Conservation (phyloP, 345 rosid genomes). For the Rhodomyrtus tomentosa region DNA sequence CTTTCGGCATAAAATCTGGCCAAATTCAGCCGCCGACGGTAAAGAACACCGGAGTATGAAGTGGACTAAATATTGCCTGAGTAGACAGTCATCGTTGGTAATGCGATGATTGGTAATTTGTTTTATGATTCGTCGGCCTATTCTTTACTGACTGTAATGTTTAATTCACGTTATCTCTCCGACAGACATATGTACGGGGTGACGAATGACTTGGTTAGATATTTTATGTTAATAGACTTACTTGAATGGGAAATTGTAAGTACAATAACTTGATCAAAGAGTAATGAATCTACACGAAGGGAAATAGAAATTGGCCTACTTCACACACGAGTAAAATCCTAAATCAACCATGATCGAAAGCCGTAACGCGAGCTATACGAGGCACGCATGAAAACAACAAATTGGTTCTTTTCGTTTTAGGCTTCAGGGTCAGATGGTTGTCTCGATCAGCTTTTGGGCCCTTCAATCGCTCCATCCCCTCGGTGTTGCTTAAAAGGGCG, state of each 20-base stretch:
- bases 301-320: neutral
- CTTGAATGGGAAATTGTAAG: neutral
- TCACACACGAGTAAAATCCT: neutral
- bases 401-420: neutral
- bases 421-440: neutral
- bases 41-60: neutral
- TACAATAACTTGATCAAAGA: neutral
- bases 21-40: neutral
- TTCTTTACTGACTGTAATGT: neutral
- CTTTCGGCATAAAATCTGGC: neutral
- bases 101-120: neutral
- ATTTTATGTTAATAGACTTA: neutral
- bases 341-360: too few species aligned
- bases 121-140: neutral
- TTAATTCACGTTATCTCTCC: neutral
- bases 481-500: neutral
- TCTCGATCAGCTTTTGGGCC: neutral
- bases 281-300: neutral
- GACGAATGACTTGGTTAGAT: neutral
- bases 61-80: too few species aligned
- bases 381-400: neutral
- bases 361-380: too few species aligned
- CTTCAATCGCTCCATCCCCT: neutral
- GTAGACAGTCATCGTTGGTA: neutral
- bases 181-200: rapidly evolving